Percentiles rank a stretch among this genome's conserved stretches.
Conservation (phyloP, 495 filamentous ascomycete genomes). For the Lasiosphaeris hirsuta region DNA sequence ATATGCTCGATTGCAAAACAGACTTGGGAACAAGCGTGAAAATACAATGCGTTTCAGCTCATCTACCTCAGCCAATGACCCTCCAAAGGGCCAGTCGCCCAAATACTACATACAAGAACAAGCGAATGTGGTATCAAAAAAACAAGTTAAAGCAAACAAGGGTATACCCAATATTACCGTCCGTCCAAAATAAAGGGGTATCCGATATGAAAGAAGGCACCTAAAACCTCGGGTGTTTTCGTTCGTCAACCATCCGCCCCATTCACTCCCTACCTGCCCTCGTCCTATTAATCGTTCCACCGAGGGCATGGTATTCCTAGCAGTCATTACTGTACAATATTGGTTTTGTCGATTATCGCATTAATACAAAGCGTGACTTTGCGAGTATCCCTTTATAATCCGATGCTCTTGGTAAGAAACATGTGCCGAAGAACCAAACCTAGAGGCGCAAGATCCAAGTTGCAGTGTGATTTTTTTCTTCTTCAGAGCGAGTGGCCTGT, state of each 20-base stretch:
- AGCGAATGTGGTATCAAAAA: constrained; percentile 28
- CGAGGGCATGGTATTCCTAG: not conserved
- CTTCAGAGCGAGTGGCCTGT: too few relatives aligned
- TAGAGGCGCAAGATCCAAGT: not conserved
- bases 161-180: not conserved
- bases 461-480: too few relatives aligned
- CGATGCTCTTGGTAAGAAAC: not conserved
- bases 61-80: constrained; percentile 10
- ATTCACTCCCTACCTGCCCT: not conserved
- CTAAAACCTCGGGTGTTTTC: not conserved
- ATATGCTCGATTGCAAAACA: too few relatives aligned
- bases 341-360: constrained; percentile 8
- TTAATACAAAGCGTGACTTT: not conserved
- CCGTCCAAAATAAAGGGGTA: constrained; percentile 6
- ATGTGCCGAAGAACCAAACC: not conserved
- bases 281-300: not conserved
- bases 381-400: too few relatives aligned
- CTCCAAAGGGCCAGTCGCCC: not conserved
- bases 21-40: too few relatives aligned
- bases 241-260: not conserved
- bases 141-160: constrained; percentile 1
- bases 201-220: not conserved
- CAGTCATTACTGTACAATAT: constrained; percentile 3
- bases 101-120: not conserved
- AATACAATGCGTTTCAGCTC: too few relatives aligned